A percentile compares a stretch with the other conserved stretches of the same genome.
phyloP scores from a whole-genome alignment of 495 filamentous ascomycete genomes.

The Pseudotulostoma volvatum region DNA sequence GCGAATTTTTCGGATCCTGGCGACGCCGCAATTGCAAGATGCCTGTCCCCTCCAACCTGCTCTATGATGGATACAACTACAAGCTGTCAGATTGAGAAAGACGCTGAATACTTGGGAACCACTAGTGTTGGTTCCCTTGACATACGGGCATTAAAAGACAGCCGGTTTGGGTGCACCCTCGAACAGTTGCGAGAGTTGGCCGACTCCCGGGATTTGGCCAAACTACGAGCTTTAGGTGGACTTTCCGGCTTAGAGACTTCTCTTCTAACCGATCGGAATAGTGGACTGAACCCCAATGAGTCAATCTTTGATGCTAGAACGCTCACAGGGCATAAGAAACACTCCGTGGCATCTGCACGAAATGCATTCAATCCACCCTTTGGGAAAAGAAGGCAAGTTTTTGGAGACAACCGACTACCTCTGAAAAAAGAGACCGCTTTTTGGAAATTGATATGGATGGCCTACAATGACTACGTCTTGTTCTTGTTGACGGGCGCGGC shows the following conservation, averaged over 20 bases:
- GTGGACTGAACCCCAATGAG: constrained; percentile 65
- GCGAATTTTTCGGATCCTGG: too few relatives aligned
- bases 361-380: too few relatives aligned
- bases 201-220: constrained; percentile 38
- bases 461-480: constrained; percentile 57
- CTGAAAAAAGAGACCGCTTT: constrained; percentile 54
- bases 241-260: constrained; percentile 62
- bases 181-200: not conserved
- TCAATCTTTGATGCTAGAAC: too few relatives aligned
- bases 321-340: not conserved
- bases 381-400: constrained; percentile 53
- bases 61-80: too few relatives aligned
- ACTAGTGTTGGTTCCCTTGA: too few relatives aligned
- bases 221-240: constrained; percentile 65
- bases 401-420: constrained; percentile 56
- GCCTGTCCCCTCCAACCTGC: too few relatives aligned
- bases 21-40: too few relatives aligned
- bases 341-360: too few relatives aligned
- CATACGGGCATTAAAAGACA: too few relatives aligned
- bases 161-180: too few relatives aligned
- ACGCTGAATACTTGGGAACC: too few relatives aligned
- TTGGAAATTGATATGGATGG: constrained; percentile 43
- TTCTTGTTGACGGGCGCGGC: constrained; percentile 55
- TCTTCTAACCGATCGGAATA: constrained; percentile 45
- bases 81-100: too few relatives aligned